phyloP scores from a whole-genome alignment of 257 asterid species.

The Mentha longifolia region DNA sequence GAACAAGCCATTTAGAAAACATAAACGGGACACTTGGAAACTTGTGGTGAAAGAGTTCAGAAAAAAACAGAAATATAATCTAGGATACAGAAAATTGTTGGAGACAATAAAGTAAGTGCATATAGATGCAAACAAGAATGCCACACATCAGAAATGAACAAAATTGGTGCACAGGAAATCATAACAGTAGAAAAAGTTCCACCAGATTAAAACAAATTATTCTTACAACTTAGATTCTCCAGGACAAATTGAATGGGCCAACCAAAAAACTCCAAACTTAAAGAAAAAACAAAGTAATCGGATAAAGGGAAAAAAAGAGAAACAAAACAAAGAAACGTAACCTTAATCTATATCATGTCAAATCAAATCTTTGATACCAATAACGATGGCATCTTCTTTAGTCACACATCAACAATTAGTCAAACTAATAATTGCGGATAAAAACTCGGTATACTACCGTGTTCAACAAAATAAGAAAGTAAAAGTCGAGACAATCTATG shows the following conservation, averaged over 20 bases:
- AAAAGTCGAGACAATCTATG: neutral
- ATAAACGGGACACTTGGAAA: neutral
- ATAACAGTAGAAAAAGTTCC: conserved; percentile 40
- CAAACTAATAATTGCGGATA: conserved; percentile 20
- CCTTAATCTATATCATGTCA: conserved; percentile 48
- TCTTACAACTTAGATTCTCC: conserved; percentile 49
- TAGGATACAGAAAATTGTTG: conserved; percentile 29
- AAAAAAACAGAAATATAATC: conserved; percentile 25
- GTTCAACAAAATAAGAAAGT: neutral
- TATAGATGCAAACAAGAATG: conserved; percentile 47
- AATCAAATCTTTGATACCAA: conserved; percentile 39
- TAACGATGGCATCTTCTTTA: conserved; percentile 35
- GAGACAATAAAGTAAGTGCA: conserved; percentile 42
- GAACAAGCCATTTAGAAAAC: neutral
- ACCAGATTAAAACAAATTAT: conserved; percentile 38
- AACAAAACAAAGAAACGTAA: conserved; percentile 41
- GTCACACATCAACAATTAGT: conserved; percentile 30
- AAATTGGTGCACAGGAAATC: conserved; percentile 39
- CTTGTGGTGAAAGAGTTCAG: neutral
- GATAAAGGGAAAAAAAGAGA: conserved; percentile 36
- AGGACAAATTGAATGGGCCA: conserved; percentile 57
- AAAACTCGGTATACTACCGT: neutral
- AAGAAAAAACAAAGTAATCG: conserved; percentile 42
- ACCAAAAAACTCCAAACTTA: conserved; percentile 66
- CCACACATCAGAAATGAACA: conserved; percentile 44